A percentile compares a stretch with the other conserved stretches of the same genome.
These are phyloP conservation scores for Naumovozyma dairenensis DNA, from an alignment of 805 yeast species.

Conservation along the genomic window DNA sequence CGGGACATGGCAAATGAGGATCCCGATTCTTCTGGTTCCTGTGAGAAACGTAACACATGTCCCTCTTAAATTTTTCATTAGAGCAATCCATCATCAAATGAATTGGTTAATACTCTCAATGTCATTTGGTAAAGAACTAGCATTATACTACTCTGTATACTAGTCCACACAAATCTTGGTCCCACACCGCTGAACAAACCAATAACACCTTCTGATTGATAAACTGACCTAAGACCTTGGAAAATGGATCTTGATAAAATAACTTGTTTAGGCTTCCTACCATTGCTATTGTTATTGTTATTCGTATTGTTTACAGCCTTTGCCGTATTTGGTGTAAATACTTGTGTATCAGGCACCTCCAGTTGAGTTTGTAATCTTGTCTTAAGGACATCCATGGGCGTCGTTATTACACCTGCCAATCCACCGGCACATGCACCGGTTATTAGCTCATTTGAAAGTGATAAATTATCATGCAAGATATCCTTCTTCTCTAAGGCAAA, in stretches of 20 bases:
- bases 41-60: no score
- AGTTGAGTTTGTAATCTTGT: slow-evolving; percentile 91
- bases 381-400: slow-evolving; percentile 87
- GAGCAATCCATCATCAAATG: no score
- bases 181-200: slow-evolving; percentile 93
- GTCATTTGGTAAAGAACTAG: slow-evolving; percentile 75
- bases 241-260: slow-evolving; percentile 35
- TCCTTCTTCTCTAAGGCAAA: slow-evolving; percentile 29
- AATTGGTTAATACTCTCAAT: slow-evolving; percentile 33
- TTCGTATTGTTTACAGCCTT: slow-evolving; percentile 1
- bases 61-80: no score
- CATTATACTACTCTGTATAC: slow-evolving; percentile 91
- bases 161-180: slow-evolving; percentile 94
- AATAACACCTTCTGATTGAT: slow-evolving; percentile 58
- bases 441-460: slow-evolving; percentile 51
- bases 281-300: slow-evolving; percentile 2
- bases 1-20: no score
- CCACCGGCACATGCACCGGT: slow-evolving; percentile 98
- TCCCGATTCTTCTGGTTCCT: no score
- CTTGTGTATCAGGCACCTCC: no score
- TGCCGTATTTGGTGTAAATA: slow-evolving; percentile 1
- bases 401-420: slow-evolving; percentile 76
- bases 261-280: slow-evolving; percentile 11
- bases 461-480: slow-evolving; percentile 36
- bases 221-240: slow-evolving; percentile 46